A percentile compares a stretch with the other conserved stretches of the same genome.
phyloP scores from a whole-genome alignment of 352 stramenopile genomes.

The Pythium phragmitis region DNA sequence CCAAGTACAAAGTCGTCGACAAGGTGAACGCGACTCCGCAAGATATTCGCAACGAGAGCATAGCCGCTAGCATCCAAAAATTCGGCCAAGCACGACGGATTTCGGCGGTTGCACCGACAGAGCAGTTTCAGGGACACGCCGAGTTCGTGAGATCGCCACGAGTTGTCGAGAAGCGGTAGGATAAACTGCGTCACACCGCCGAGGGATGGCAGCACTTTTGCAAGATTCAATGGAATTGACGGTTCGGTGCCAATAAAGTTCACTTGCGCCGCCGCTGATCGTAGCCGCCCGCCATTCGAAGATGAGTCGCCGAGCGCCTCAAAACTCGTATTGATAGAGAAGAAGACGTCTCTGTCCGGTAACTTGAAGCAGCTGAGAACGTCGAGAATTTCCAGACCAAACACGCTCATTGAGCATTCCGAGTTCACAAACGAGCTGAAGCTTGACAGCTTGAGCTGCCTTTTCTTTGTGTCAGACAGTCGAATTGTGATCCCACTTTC shows the following conservation, averaged over 20 bases:
- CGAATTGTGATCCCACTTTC: constrained; percentile 10
- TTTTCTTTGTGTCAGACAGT: constrained; percentile 30
- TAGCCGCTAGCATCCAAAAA: constrained; percentile 63
- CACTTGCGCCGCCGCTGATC: constrained; percentile 26
- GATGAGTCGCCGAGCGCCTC: constrained; percentile 27
- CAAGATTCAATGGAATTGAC: constrained; percentile 49
- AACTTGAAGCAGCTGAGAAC: constrained; percentile 59
- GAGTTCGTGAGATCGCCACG: constrained; percentile 47
- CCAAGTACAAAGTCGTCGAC: constrained; percentile 52
- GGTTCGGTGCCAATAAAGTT: constrained; percentile 57
- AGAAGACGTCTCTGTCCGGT: constrained; percentile 52
- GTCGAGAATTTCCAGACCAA: constrained; percentile 63
- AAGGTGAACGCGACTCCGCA: constrained; percentile 40
- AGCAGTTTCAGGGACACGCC: constrained; percentile 48
- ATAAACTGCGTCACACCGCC: constrained; percentile 58
- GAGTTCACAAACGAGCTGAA: constrained; percentile 61
- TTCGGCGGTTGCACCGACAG: constrained; percentile 45
- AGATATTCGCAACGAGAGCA: constrained; percentile 42
- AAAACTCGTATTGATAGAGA: constrained; percentile 61
- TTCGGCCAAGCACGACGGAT: constrained; percentile 57
- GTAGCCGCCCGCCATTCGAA: neutral
- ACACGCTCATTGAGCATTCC: constrained; percentile 56
- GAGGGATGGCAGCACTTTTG: constrained; percentile 56
- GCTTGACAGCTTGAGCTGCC: constrained; percentile 30
- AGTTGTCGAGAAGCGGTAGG: constrained; percentile 58